Evolutionary conservation across 2,329 filamentous ascomycete genomes (phyloP).

Genomic region (Byssothecium circinans): DNA sequence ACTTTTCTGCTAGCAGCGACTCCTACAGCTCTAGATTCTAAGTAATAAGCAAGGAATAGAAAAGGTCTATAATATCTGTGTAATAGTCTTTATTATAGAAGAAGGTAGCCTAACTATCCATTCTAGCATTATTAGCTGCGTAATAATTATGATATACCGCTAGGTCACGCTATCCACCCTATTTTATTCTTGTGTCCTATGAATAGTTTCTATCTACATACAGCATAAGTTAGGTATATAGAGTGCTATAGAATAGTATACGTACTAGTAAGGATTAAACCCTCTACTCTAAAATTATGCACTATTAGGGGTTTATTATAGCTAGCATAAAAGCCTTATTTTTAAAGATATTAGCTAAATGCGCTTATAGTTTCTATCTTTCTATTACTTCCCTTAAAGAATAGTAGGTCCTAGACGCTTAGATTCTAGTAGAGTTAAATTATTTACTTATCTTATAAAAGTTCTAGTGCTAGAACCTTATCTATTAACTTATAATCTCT

Average conservation of each 20-base stretch:
- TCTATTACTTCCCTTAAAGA: constrained; percentile 9
- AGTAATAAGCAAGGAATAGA: constrained; percentile 13
- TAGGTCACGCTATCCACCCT: constrained; percentile 9
- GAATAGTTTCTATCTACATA: constrained; percentile 14
- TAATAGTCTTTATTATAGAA: constrained; percentile 14
- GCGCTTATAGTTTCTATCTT: constrained; percentile 5
- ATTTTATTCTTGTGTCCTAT: constrained; percentile 12
- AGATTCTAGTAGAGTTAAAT: constrained; percentile 9
- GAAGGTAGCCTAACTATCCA: constrained; percentile 11
- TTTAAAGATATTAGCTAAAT: constrained; percentile 10
- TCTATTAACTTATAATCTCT: constrained; percentile 13
- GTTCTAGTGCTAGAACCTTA: constrained; percentile 11
- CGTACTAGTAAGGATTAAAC: constrained; percentile 8
- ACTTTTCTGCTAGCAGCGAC: constrained; percentile 13
- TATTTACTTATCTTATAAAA: constrained; percentile 9
- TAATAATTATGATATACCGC: constrained; percentile 11
- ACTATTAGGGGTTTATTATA: constrained; percentile 11
- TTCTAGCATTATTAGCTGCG: constrained; percentile 9
- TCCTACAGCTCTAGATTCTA: constrained; percentile 12
- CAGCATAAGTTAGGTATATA: constrained; percentile 12
- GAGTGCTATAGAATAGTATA: constrained; percentile 13
- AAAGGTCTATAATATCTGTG: constrained; percentile 14
- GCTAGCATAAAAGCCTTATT: constrained; percentile 9
- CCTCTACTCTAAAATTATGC: constrained; percentile 11
- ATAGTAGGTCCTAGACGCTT: constrained; percentile 6